These are phyloP conservation scores for Tulasnella sp. DNA, from an alignment of 768 basidiomycete species.

Conservation along the genomic window DNA sequence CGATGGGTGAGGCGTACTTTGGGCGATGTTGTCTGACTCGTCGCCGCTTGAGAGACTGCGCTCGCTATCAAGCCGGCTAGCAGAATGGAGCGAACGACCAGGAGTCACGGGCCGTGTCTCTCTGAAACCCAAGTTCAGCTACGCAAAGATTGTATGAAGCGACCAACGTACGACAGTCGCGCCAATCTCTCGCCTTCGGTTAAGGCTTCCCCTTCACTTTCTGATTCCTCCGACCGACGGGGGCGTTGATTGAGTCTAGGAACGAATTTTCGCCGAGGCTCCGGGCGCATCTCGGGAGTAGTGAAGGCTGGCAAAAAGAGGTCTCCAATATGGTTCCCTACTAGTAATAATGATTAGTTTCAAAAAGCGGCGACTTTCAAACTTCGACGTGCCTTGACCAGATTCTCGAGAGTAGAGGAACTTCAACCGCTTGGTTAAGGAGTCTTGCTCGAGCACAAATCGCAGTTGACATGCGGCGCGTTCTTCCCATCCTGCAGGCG, in stretches of 20 bases:
- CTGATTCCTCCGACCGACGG: background rate
- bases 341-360: background rate
- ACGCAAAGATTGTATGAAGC: background rate
- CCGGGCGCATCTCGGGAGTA: background rate
- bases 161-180: background rate
- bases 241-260: background rate
- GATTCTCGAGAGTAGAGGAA: constrained; percentile 40
- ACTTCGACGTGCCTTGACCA: background rate
- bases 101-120: background rate
- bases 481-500: constrained; percentile 54
- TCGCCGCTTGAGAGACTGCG: constrained; percentile 60
- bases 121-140: background rate
- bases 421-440: constrained; percentile 57
- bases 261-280: background rate
- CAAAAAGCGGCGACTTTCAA: background rate
- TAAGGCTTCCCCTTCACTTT: constrained; percentile 11
- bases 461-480: constrained; percentile 52
- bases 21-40: constrained; percentile 73
- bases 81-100: background rate
- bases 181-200: background rate
- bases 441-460: constrained; percentile 71
- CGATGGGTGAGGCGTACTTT: constrained; percentile 29
- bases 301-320: constrained; percentile 1
- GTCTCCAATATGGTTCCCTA: constrained; percentile 9
- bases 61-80: constrained; percentile 32